These are phyloP conservation scores for Sergeia podlipaevii DNA, from an alignment of 208 protist genomes.

Conservation along the genomic window DNA sequence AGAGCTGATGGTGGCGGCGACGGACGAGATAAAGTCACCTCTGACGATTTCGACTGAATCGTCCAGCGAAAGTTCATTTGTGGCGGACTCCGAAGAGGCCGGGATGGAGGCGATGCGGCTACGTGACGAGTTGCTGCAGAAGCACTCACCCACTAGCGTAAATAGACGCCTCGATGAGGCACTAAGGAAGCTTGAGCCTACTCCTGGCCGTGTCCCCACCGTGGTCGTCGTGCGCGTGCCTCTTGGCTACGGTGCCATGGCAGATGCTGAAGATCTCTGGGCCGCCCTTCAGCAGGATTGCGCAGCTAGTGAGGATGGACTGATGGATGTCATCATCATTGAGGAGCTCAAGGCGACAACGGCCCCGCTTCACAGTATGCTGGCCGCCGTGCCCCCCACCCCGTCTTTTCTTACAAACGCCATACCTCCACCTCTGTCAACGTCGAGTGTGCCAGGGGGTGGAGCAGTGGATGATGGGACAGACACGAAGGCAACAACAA, in stretches of 20 bases:
- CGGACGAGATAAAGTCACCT: no score
- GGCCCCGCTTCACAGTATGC: not conserved
- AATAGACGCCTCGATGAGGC: slow-evolving; percentile 24
- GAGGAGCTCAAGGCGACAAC: slow-evolving; percentile 31
- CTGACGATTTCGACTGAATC: no score
- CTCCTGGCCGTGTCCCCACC: slow-evolving; percentile 26
- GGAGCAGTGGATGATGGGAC: no score
- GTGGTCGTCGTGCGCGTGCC: slow-evolving; percentile 20
- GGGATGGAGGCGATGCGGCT: no score
- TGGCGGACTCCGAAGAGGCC: no score
- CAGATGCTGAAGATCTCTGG: slow-evolving; percentile 28
- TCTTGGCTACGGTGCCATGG: slow-evolving; percentile 27
- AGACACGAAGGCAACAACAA: no score
- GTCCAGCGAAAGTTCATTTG: no score
- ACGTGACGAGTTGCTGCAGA: no score
- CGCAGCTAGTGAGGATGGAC: slow-evolving; percentile 32
- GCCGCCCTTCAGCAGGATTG: slow-evolving; percentile 39
- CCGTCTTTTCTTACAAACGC: not conserved
- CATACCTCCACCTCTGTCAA: not conserved
- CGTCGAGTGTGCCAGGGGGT: not conserved
- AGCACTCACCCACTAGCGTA: not conserved
- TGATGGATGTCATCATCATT: slow-evolving; percentile 55
- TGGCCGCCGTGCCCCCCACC: no score
- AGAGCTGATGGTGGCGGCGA: no score
- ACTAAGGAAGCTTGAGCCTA: slow-evolving; percentile 17